These are phyloP conservation scores for Cladorrhinum sp. DNA, from an alignment of 2,329 filamentous ascomycete genomes.

Conservation along the genomic window DNA sequence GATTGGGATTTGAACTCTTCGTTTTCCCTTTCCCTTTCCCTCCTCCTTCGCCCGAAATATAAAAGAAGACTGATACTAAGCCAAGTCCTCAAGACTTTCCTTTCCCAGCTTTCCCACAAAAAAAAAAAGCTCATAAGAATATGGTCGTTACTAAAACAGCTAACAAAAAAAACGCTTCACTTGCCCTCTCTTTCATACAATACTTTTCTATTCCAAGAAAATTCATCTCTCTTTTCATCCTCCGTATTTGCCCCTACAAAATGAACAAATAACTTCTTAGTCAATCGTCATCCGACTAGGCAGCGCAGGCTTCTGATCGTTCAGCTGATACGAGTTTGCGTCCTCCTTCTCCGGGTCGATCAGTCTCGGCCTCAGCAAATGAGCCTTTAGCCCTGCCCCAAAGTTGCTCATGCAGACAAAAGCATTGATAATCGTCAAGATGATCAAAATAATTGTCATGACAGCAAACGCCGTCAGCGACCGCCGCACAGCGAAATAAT, in stretches of 20 bases:
- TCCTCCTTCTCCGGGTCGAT: slow-evolving; percentile 54
- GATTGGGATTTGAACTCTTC: background rate
- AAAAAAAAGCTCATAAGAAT: background rate
- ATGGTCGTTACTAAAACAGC: background rate
- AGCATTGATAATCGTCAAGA: slow-evolving; percentile 84
- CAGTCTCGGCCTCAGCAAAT: slow-evolving; percentile 60
- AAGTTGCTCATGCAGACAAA: slow-evolving; percentile 90
- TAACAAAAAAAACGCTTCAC: background rate
- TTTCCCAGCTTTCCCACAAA: background rate
- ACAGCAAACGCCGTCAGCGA: slow-evolving; percentile 92
- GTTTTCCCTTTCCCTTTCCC: background rate
- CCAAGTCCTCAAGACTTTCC: slow-evolving; percentile 1
- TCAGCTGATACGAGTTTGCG: slow-evolving; percentile 52
- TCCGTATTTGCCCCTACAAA: background rate
- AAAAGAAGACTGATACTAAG: background rate
- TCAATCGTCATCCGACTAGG: slow-evolving; percentile 62
- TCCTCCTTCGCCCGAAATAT: background rate
- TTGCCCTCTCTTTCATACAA: background rate
- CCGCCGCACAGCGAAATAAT: slow-evolving; percentile 76
- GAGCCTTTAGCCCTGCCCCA: slow-evolving; percentile 80
- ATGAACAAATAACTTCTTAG: slow-evolving; percentile 33
- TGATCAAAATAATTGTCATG: slow-evolving; percentile 83
- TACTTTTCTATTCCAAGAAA: background rate
- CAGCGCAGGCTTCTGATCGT: slow-evolving; percentile 55
- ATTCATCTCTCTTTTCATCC: background rate